Conservation (phyloP, 352 stramenopile species). For the Thalassiosira exigua region DNA sequence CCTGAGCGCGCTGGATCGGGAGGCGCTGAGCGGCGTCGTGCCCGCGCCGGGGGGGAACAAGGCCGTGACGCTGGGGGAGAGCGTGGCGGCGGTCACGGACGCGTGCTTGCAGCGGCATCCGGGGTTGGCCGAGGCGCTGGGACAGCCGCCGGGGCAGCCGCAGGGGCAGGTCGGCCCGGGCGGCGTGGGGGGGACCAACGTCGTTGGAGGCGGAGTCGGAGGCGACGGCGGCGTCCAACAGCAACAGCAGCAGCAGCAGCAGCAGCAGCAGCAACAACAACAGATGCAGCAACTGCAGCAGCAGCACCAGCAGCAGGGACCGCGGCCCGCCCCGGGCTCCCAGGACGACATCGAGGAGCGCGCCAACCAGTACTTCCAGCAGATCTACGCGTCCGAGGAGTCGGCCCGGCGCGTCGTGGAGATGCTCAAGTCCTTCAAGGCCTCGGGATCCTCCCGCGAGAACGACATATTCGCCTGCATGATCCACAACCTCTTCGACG, state of each 20-base stretch:
- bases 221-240: no score
- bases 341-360: slow-evolving; percentile 98
- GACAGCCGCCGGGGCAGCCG: slow-evolving; percentile 2
- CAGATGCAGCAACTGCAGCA: neutral
- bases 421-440: slow-evolving; percentile 99
- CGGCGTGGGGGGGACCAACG: no score
- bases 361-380: slow-evolving; percentile 98
- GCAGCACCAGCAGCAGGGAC: slow-evolving; percentile 7
- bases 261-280: slow-evolving; percentile 8
- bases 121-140: slow-evolving; percentile 45
- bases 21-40: slow-evolving; percentile 60
- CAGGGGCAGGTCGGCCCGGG: no score
- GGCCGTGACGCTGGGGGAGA: slow-evolving; percentile 62
- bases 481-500: slow-evolving; percentile 99
- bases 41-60: slow-evolving; percentile 38
- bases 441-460: slow-evolving; percentile 93
- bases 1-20: slow-evolving; percentile 62
- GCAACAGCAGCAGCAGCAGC: slow-evolving; percentile 1
- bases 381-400: slow-evolving; percentile 98
- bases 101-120: slow-evolving; percentile 67
- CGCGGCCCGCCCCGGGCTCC: slow-evolving; percentile 20
- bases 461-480: slow-evolving; percentile 99
- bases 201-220: no score
- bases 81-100: slow-evolving; percentile 64
- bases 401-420: slow-evolving; percentile 97